phyloP scores from a whole-genome alignment of 73 alveolate species.

The Blepharisma japonicum region DNA sequence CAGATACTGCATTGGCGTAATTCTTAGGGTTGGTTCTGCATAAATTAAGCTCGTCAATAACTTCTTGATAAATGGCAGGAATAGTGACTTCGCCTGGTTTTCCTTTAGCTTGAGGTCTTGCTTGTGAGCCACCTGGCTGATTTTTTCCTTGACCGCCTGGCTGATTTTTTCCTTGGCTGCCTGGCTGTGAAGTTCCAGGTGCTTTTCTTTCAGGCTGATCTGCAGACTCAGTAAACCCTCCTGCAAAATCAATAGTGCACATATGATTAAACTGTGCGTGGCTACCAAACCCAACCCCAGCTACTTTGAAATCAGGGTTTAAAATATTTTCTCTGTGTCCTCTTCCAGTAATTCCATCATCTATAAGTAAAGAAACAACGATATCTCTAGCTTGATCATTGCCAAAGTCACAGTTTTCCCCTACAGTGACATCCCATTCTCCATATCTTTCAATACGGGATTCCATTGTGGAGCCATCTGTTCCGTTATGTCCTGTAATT shows the following conservation, averaged over 20 bases:
- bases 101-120: too few species aligned
- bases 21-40: conserved; percentile 13
- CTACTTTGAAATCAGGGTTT: conserved; percentile 38
- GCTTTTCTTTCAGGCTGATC: too few species aligned
- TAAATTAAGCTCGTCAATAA: conserved; percentile 18
- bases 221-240: conserved; percentile 16
- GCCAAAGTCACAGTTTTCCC: conserved; percentile 63
- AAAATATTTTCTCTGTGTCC: conserved; percentile 69
- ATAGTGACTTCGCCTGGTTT: too few species aligned
- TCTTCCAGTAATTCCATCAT: conserved; percentile 79
- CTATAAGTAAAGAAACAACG: conserved; percentile 36
- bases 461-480: conserved; percentile 62
- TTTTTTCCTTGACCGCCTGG: too few species aligned
- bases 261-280: conserved; percentile 38
- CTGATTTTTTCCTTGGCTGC: too few species aligned
- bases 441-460: conserved; percentile 56
- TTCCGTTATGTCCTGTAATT: conserved; percentile 64
- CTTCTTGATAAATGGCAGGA: background rate
- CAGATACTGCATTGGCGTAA: background rate
- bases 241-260: conserved; percentile 43
- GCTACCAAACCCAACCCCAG: conserved; percentile 42
- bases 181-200: too few species aligned
- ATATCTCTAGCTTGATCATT: conserved; percentile 50
- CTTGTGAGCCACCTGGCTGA: too few species aligned
- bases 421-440: conserved; percentile 48